Evolutionary conservation across 352 stramenopile species (phyloP).

Genomic region (Pythium sukuiense): DNA sequence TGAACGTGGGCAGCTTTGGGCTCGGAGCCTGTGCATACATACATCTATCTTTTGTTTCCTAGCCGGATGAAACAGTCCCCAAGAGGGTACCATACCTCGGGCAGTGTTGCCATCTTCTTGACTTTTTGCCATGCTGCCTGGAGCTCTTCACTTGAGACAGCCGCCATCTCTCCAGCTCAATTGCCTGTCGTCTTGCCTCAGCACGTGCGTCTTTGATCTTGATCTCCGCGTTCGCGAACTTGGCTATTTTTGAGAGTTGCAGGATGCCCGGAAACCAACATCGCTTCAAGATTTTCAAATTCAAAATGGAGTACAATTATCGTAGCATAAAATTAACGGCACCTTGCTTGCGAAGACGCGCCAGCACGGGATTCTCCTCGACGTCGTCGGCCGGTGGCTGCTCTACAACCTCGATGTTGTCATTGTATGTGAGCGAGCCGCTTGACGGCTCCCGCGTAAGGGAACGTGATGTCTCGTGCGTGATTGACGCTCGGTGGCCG

Average conservation of each 20-base stretch:
- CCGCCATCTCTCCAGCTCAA: constrained; percentile 37
- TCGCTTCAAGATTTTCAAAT: not conserved
- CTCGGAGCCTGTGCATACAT: constrained; percentile 40
- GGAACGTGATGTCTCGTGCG: constrained; percentile 1
- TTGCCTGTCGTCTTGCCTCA: not conserved
- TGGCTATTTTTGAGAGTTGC: constrained; percentile 21
- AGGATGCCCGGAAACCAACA: constrained; percentile 6
- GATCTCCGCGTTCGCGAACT: not conserved
- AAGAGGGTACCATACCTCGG: constrained; percentile 35
- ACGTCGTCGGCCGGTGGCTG: constrained; percentile 30
- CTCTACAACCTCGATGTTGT: constrained; percentile 10
- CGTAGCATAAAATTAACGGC: constrained; percentile 86
- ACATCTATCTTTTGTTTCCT: not conserved
- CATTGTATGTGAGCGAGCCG: not conserved
- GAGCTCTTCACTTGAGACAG: constrained; percentile 61
- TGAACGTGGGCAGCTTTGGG: constrained; percentile 61
- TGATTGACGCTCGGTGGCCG: constrained; percentile 16
- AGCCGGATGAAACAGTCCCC: too few species aligned
- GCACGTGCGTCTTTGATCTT: not conserved
- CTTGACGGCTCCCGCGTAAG: constrained; percentile 6
- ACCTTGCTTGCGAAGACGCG: constrained; percentile 75
- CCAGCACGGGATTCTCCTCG: constrained; percentile 72
- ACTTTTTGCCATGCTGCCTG: constrained; percentile 71
- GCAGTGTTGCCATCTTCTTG: constrained; percentile 49
- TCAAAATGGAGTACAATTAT: constrained; percentile 22